Evolutionary conservation across 495 filamentous ascomycete genomes (phyloP), one percentile per base, ranked within the genome.

Genomic region (Penicillium flavigenum): DNA sequence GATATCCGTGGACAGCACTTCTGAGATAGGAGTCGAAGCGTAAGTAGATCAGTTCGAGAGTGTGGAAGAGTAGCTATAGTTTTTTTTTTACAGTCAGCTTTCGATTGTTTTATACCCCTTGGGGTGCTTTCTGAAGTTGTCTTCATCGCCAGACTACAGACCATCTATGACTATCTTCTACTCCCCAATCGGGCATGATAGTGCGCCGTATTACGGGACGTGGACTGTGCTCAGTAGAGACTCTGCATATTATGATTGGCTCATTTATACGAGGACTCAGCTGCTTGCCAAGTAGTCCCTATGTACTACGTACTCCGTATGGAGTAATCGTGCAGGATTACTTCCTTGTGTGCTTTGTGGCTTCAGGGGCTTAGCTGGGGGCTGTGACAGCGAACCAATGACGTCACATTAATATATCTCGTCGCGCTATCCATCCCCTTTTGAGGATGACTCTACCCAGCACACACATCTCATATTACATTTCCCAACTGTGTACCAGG

Each of bases 131-230:
- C 16, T 36, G 12, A 39, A 39, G 36, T 39, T 39, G 14, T n/a
- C 6, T n/a, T 39, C 16, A 9, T n/a, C 16, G 36, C 36, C 16
- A 39, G 42, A 45, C 20, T 20, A 26, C n/a, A 16, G 5, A 39
- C 11, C 20, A n/a, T 39, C 9, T 17, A 11, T 24, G 36, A 11
- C 9, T 51, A 31, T 29, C 24, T 10, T 0, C 24, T 22, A 26
- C 27, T 34, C 46, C 60, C 51, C 8, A 47, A 46, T 55, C 26
- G 31, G 45, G 60, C 0, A 20, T n/a, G 3, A 55, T 51, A 32
- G n/a, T 43, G 60, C 60, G 60, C 55, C 24, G 29, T 19, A 24
- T 29, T 31, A 14, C 47, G 45, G 12, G 46, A 36, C 27, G 48
- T 38, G 48, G 48, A 27, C 39, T 14, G 19, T 10, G 34, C 6